Base-by-base conservation (phyloP, 2,329 filamentous ascomycete species). In the Stenocarpella maydis region DNA sequence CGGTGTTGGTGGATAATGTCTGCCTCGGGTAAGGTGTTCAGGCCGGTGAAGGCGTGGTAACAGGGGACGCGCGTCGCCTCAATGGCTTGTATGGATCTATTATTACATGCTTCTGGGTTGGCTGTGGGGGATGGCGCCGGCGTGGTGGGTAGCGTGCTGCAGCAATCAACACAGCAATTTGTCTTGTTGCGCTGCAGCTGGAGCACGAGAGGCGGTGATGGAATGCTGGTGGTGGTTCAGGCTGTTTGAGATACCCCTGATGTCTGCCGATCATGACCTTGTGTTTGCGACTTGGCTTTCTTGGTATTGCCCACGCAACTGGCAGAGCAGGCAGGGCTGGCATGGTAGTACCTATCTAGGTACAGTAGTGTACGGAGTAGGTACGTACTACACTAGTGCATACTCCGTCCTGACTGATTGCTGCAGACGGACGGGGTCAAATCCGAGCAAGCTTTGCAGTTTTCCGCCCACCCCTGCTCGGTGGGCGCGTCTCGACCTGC, bases 201-300 rank as follows among this genome's bases (percentile, higher is more conserved):
- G 24, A 26, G 24, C 26, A 47, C 19, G 14, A 47, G 26, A 26
- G 26, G n/a, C 34, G 34, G 31, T 55, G 31, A 55, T 39, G 31
- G 31, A 34, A 47, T 10, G 19, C 26, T 31, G 58, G n/a, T 47
- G n/a, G n/a, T n/a, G 39, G 41, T 21, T 34, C 41, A 34, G 41
- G 39, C 17, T 47, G 58, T 61, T 47, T 61, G 58, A 34, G 58
- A 34, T 47, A 26, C 58, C 58, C 58, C 58, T 37, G 26, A 47
- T 26, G 26, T 34, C 1, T 28, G 58, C 7, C 58, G 58, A 61
- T 61, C 58, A 61, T 61, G 55, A 8, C 19, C 26, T 24, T 34
- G 26, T 61, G 12, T 31, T 21, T 45, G 55, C 5, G 47, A 61
- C 58, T 47, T 61, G 41, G 58, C 58, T 61, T 61, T 61, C 58